Evolutionary conservation across 179 eudicot genomes (phyloP), one percentile per base, ranked within the genome.

Genomic region (Spergularia azorica): DNA sequence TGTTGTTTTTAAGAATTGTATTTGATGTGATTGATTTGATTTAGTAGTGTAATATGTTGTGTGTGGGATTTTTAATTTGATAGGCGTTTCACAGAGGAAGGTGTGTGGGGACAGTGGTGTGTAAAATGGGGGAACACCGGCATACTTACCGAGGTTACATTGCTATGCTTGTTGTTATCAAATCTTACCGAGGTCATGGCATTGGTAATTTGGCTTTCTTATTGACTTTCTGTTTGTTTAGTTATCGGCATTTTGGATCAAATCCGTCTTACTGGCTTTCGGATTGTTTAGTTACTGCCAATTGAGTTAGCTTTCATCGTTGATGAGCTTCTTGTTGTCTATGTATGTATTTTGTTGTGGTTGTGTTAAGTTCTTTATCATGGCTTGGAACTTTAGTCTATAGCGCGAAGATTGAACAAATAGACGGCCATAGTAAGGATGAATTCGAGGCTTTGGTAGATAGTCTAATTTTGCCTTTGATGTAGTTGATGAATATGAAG

Each of bases 81-180:
- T 79, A 94, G 98, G 98, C 39, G 41, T 93, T 93, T 78, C 98
- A 95, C 62, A 85, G 77, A 69, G 97, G 93, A 76, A 87, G 84
- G 78, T 95, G 99, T 70, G 82, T 95, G n/a, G 99, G 99, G 51
- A 95, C 99, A 2, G 95, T 95, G 41, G 97, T 95, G 16, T 93
- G 97, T 79, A 95, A 95, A 78, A 95, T 95, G 99, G 98, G 98
- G 48, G 98, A 89, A 41, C 99, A 93, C 83, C 92, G 99, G 5
- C 83, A 76, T 77, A 89, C 92, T 52, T 91, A 84, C 72, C 87
- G 99, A 87, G 99, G 99, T 50, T 95, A 95, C 86, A 93, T 95
- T 54, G 99, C 98, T 55, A 95, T 95, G 99, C 95, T 95, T n/a
- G 98, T 95, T 48, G 99, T 95, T 36, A 89, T 93, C 84, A 91